Evolutionary conservation across 2,329 filamentous ascomycete genomes (phyloP).

Genomic region (Ophiostoma ulmi): DNA sequence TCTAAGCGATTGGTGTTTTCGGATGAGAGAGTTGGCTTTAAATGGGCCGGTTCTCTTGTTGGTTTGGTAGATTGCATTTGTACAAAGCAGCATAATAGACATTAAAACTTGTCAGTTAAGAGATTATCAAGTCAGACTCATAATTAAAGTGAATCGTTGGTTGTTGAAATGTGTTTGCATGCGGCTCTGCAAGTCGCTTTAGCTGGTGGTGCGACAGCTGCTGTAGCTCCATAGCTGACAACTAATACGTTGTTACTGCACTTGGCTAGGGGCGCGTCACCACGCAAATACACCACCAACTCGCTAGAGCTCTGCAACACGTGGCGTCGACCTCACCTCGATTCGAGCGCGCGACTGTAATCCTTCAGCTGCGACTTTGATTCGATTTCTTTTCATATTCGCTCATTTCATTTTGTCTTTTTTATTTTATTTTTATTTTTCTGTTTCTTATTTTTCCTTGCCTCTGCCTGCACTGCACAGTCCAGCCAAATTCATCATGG

Average conservation of each 20-base stretch:
- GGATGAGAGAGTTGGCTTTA: not conserved
- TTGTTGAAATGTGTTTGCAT: not conserved
- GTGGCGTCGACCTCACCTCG: not conserved
- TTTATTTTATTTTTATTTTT: not conserved
- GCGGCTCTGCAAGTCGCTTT: not conserved
- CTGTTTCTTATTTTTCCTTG: not conserved
- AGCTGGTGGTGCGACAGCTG: conserved; percentile 2
- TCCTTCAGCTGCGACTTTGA: not conserved
- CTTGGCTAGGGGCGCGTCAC: not conserved
- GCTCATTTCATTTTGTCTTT: not conserved
- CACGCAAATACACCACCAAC: conserved; percentile 1
- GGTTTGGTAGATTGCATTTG: conserved; percentile 10
- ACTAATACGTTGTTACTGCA: not conserved
- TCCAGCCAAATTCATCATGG: conserved; percentile 19
- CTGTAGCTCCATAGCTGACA: not conserved
- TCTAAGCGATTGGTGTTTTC: conserved; percentile 20
- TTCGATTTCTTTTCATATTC: not conserved
- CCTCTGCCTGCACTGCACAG: too few species aligned
- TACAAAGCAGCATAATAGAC: conserved; percentile 16
- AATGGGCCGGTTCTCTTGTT: not conserved
- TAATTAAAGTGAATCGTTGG: not conserved
- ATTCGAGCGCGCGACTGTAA: not conserved
- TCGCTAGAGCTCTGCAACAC: conserved; percentile 5
- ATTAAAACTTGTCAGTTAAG: not conserved
- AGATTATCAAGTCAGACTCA: not conserved